Conservation (phyloP, 2,329 filamentous ascomycete genomes). For the Hypoxylon sp. region DNA sequence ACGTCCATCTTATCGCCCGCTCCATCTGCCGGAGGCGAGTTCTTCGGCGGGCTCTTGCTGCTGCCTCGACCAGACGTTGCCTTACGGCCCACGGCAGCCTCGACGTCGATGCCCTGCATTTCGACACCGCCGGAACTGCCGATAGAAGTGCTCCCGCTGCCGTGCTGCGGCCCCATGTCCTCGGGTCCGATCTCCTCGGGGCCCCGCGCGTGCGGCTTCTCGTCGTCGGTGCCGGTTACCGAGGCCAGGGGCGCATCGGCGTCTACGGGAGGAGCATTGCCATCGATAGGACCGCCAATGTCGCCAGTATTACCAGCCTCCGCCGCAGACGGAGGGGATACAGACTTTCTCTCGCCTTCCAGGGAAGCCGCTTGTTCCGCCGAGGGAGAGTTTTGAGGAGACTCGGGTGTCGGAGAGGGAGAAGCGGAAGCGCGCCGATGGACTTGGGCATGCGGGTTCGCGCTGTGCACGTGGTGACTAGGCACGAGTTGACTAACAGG, state of each 20-base stretch:
- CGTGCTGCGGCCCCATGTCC: constrained; percentile 82
- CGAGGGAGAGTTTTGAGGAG: not conserved
- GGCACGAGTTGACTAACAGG: constrained; percentile 73
- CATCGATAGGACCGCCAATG: not conserved
- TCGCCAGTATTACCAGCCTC: constrained; percentile 5
- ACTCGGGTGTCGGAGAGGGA: constrained; percentile 24
- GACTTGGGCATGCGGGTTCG: constrained; percentile 44
- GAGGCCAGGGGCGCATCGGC: constrained; percentile 44
- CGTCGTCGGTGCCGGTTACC: constrained; percentile 62
- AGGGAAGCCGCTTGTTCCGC: not conserved
- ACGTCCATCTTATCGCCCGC: constrained; percentile 52
- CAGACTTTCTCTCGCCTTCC: constrained; percentile 34
- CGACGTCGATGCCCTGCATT: constrained; percentile 70
- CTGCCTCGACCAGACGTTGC: constrained; percentile 44
- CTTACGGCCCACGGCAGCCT: constrained; percentile 71
- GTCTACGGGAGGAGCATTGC: constrained; percentile 26
- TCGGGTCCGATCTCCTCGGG: constrained; percentile 87
- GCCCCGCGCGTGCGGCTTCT: constrained; percentile 84
- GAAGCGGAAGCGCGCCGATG: constrained; percentile 32
- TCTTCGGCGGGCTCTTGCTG: constrained; percentile 30
- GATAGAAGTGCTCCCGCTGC: constrained; percentile 54
- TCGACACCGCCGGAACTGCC: constrained; percentile 58
- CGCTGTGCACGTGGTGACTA: constrained; percentile 52
- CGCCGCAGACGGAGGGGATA: constrained; percentile 28
- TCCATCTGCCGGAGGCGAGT: constrained; percentile 9